phyloP scores from a whole-genome alignment of 2,329 filamentous ascomycete species.

The Sarocladium brachiariae region DNA sequence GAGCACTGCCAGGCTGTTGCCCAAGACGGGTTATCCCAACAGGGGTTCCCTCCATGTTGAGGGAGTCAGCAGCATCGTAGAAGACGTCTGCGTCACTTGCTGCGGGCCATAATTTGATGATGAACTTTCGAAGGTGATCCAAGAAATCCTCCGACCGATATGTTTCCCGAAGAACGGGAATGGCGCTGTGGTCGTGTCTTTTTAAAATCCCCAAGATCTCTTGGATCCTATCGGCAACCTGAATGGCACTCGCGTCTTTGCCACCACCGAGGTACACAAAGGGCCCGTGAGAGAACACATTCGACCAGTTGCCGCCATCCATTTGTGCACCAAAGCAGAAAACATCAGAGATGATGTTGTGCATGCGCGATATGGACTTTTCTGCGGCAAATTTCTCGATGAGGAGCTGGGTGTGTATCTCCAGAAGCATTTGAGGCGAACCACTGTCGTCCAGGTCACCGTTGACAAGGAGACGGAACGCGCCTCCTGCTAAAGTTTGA shows the following conservation, averaged over 20 bases:
- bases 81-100: background rate
- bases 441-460: conserved; percentile 12
- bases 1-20: background rate
- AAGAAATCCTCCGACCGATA: conserved; percentile 17
- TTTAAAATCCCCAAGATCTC: background rate
- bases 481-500: conserved; percentile 9
- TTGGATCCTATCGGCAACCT: conserved; percentile 17
- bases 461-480: background rate
- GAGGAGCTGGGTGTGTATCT: conserved; percentile 29
- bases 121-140: conserved; percentile 14
- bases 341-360: conserved; percentile 19
- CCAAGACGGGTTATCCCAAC: background rate
- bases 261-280: conserved; percentile 19
- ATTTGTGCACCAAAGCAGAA: conserved; percentile 22
- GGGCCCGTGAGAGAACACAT: conserved; percentile 17
- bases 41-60: background rate
- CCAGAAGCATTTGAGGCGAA: conserved; percentile 20
- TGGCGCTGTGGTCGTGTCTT: conserved; percentile 5
- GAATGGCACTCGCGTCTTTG: conserved; percentile 10
- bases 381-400: conserved; percentile 21
- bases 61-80: background rate
- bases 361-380: conserved; percentile 12
- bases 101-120: conserved; percentile 9
- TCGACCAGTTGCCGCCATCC: conserved; percentile 6
- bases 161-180: conserved; percentile 13